Evolutionary conservation across 495 filamentous ascomycete genomes (phyloP).

Genomic region (Xylaria sp.): DNA sequence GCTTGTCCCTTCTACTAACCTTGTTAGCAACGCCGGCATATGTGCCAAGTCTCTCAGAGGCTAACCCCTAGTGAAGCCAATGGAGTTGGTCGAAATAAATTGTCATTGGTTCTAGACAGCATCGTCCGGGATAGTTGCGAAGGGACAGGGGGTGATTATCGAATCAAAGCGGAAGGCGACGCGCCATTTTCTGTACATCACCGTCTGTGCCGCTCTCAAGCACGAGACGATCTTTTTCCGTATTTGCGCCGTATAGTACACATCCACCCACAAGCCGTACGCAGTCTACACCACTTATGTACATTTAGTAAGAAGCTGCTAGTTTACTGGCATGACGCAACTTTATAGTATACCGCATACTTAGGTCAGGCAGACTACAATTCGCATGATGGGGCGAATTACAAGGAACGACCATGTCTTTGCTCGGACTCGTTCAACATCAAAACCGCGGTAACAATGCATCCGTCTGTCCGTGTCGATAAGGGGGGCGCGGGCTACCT

Average conservation of each 20-base stretch:
- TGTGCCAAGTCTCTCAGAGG: slow-evolving; percentile 26
- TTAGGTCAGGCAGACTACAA: slow-evolving; percentile 5
- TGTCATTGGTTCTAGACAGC: slow-evolving; percentile 24
- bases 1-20: slow-evolving; percentile 29
- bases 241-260: slow-evolving; percentile 17
- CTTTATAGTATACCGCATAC: not conserved
- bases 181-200: slow-evolving; percentile 49
- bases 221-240: slow-evolving; percentile 38
- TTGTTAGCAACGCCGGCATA: slow-evolving; percentile 24
- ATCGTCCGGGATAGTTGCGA: slow-evolving; percentile 5
- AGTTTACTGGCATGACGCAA: slow-evolving; percentile 21
- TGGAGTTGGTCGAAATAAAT: slow-evolving; percentile 25
- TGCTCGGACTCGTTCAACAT: slow-evolving; percentile 10
- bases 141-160: slow-evolving; percentile 24
- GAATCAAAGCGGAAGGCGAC: slow-evolving; percentile 42
- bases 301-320: slow-evolving; percentile 15
- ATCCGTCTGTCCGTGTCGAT: slow-evolving; percentile 21
- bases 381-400: slow-evolving; percentile 13
- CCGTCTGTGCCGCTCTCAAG: slow-evolving; percentile 42
- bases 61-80: slow-evolving; percentile 13
- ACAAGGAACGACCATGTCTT: slow-evolving; percentile 27
- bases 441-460: slow-evolving; percentile 5
- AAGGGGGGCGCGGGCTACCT: slow-evolving; percentile 20
- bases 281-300: no score
- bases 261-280: slow-evolving; percentile 14